phyloP scores from a whole-genome alignment of 1,284 basidiomycete genomes.

The Cryptococcus depauperatus region DNA sequence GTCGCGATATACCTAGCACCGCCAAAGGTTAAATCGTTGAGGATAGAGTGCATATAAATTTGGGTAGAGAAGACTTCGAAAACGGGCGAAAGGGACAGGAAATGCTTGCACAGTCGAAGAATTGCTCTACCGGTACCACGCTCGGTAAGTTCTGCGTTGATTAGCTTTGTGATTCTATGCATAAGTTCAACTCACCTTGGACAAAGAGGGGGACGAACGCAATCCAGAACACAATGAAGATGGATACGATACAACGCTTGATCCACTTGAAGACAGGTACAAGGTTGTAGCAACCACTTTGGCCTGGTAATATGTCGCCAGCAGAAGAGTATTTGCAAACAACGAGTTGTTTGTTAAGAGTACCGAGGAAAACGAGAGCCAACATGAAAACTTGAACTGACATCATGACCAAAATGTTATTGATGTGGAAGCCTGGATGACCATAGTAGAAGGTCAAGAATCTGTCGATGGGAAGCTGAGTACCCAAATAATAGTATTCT shows the following conservation, averaged over 20 bases:
- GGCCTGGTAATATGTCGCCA: constrained; percentile 63
- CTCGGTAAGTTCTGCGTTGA: constrained; percentile 77
- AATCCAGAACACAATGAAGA: constrained; percentile 94
- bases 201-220: constrained; percentile 86
- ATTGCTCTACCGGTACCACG: constrained; percentile 82
- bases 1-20: constrained; percentile 97
- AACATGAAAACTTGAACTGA: constrained; percentile 89
- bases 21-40: constrained; percentile 90
- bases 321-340: constrained; percentile 68
- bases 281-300: constrained; percentile 85
- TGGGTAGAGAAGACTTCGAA: constrained; percentile 96
- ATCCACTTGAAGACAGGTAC: constrained; percentile 87
- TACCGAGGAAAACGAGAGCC: constrained; percentile 81
- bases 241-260: constrained; percentile 85
- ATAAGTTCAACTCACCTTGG: constrained; percentile 58
- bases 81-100: constrained; percentile 81
- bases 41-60: constrained; percentile 89
- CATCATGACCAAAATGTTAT: constrained; percentile 96
- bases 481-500: constrained; percentile 98
- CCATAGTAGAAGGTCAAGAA: constrained; percentile 99
- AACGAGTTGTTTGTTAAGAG: constrained; percentile 67
- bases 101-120: constrained; percentile 81
- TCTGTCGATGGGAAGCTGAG: constrained; percentile 95
- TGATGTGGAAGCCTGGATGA: constrained; percentile 99
- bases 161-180: constrained; percentile 1